Evolutionary conservation across 208 protist species (phyloP).

Genomic region (Histomonas meleagridis): DNA sequence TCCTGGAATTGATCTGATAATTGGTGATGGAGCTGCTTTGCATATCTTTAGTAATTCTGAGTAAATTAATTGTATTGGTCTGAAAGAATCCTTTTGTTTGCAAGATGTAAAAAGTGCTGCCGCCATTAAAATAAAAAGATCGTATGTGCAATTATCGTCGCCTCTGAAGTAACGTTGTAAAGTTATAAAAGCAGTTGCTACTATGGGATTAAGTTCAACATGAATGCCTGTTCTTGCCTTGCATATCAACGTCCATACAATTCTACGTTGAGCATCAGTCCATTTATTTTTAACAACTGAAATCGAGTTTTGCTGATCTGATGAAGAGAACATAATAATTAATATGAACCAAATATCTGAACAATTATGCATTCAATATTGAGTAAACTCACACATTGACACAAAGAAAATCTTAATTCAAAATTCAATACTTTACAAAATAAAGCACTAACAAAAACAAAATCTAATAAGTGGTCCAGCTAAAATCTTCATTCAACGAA

Average conservation of each 20-base stretch:
- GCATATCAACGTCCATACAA: neutral
- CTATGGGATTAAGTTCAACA: neutral
- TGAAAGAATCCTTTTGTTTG: neutral
- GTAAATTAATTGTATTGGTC: neutral
- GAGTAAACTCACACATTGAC: too few species aligned
- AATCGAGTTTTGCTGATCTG: too few species aligned
- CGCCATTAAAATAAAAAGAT: constrained; percentile 1
- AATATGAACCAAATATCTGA: too few species aligned
- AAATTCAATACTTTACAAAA: too few species aligned
- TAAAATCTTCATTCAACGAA: too few species aligned
- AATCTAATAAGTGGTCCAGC: too few species aligned
- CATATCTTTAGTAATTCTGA: neutral
- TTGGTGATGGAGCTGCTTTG: neutral
- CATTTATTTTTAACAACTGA: neutral
- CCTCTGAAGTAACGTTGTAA: neutral
- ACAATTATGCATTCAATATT: too few species aligned
- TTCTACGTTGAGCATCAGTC: neutral
- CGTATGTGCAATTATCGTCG: neutral
- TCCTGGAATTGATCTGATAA: neutral
- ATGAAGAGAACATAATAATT: too few species aligned
- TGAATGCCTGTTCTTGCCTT: neutral
- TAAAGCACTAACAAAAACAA: too few species aligned
- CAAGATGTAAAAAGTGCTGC: constrained; percentile 13
- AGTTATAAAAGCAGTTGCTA: neutral
- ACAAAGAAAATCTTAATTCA: too few species aligned